A percentile compares a stretch with the other conserved stretches of the same genome.
phyloP scores from a whole-genome alignment of 805 yeast genomes.

The Soucietia sequanensis region DNA sequence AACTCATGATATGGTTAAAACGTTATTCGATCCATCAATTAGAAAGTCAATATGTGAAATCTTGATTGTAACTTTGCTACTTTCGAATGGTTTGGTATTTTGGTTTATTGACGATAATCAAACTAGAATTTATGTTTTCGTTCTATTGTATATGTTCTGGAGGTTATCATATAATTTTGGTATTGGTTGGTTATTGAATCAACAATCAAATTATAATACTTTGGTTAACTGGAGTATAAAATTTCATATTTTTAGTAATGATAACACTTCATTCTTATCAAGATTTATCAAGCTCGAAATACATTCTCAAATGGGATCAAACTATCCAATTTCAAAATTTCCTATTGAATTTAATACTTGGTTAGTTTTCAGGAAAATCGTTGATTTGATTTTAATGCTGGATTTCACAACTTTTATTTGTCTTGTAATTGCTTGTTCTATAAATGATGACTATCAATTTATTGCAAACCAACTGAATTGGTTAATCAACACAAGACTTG shows the following conservation, averaged over 20 bases:
- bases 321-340: conserved; percentile 24
- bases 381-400: conserved; percentile 80
- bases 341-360: conserved; percentile 83
- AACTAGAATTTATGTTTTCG: conserved; percentile 37
- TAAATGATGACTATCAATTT: conserved; percentile 36
- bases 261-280: conserved; percentile 34
- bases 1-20: conserved; percentile 82
- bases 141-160: conserved; percentile 68
- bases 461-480: conserved; percentile 39
- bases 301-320: conserved; percentile 37
- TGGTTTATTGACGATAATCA: conserved; percentile 20
- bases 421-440: conserved; percentile 52
- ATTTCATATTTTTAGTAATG: conserved; percentile 23
- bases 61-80: conserved; percentile 46
- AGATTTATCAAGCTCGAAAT: conserved; percentile 34
- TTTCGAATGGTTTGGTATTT: conserved; percentile 32
- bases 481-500: conserved; percentile 50
- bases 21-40: conserved; percentile 73
- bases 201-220: conserved; percentile 59
- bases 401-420: conserved; percentile 76
- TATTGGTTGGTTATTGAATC: conserved; percentile 66
- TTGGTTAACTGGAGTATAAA: conserved; percentile 53
- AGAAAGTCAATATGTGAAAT: conserved; percentile 66
- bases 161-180: conserved; percentile 74
- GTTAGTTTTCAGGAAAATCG: conserved; percentile 75